Base-by-base conservation (phyloP, 352 stramenopile species). In the Globisporangium iwayamae region DNA sequence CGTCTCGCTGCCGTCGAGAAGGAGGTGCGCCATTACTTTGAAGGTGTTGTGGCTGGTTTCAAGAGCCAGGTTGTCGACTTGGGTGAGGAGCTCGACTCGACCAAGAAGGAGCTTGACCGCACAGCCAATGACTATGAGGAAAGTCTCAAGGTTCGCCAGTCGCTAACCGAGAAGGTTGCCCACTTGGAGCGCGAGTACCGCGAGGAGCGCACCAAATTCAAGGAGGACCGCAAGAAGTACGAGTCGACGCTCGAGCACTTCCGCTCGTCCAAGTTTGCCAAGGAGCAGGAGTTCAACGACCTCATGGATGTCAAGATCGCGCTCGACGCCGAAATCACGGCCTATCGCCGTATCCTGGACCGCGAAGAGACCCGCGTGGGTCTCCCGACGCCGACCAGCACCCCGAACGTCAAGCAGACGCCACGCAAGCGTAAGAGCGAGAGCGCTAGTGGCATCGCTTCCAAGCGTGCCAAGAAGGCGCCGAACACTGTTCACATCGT, bases 301-400 rank as follows among this genome's bases (percentile, higher is more conserved):
- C 76, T 94, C 50, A 94, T 94, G 85, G 85, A 94, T 60, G 84
- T 94, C 30, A 94, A 94, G 63, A 94, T 94, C 55, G 81, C 75
- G 1, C 73, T 91, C 22, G 79, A 87, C 52, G 74, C 78, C 20
- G 85, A 94, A 69, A 92, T 94, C 60, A 85, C 79, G 63, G 84
- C 87, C 48, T 94, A 94, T 65, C 81, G 79, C 28, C 83, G 81
- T 25, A 94, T 94, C 68, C 71, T 94, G 60, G 83, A 92, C 68
- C 85, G 85, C 18, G 83, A 94, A 63, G 83, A 92, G 63, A 85
- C 67, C 22, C 83, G 83, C 32, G 80, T 92, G 0, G 80, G 80
- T 52, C 63, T 85, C 4, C 67, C 81, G n/a, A 90, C 79, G 10
- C 83, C 79, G 11, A 70, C 76, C 60, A 76, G 65, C 60, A 81